A percentile compares a stretch with the other conserved stretches of the same genome.
phyloP scores from a whole-genome alignment of 2,329 filamentous ascomycete species.

The Epichloe elymi region DNA sequence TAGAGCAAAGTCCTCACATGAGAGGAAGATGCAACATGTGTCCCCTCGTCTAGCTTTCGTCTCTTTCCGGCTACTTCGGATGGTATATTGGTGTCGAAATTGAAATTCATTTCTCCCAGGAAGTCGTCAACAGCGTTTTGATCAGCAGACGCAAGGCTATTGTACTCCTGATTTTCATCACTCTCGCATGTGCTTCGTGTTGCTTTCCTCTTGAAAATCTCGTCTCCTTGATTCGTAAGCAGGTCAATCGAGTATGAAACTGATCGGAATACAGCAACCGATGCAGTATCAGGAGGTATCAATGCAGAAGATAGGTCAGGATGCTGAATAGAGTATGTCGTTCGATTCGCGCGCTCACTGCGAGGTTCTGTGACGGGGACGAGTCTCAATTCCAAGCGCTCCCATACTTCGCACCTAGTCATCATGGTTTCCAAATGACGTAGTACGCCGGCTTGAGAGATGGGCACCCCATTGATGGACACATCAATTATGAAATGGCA shows the following conservation, averaged over 20 bases:
- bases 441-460: conserved; percentile 7
- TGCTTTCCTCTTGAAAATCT: background rate
- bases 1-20: background rate
- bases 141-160: conserved; percentile 11
- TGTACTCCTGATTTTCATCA: conserved; percentile 6
- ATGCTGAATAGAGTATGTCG: conserved; percentile 25
- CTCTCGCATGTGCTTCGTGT: background rate
- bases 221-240: background rate
- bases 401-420: conserved; percentile 17
- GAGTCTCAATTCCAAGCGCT: conserved; percentile 17
- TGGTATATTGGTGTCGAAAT: background rate
- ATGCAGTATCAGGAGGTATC: conserved; percentile 14
- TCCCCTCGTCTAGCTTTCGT: background rate
- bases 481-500: conserved; percentile 19
- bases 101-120: conserved; percentile 12
- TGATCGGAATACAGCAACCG: conserved; percentile 14
- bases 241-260: conserved; percentile 16
- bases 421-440: conserved; percentile 11
- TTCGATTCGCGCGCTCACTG: conserved; percentile 7
- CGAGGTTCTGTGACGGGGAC: conserved; percentile 7
- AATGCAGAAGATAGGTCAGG: conserved; percentile 19
- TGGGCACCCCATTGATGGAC: conserved; percentile 8
- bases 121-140: conserved; percentile 18
- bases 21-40: background rate
- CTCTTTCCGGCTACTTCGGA: background rate